phyloP scores from a whole-genome alignment of 2,329 filamentous ascomycete genomes.

The Nemania sp. region DNA sequence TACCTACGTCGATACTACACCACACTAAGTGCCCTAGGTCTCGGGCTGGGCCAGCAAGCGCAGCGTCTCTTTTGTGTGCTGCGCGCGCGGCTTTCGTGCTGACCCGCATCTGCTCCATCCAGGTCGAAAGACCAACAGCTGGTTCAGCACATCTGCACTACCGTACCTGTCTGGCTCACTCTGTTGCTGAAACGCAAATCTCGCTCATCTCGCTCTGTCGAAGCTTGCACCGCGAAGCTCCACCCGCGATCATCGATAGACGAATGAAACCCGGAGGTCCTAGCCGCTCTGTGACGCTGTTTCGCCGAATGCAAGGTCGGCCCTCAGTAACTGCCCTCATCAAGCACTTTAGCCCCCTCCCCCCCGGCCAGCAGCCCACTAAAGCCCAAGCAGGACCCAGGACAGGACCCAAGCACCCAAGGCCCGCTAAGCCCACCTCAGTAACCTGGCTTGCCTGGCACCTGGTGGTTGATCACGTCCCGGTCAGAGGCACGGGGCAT shows the following conservation, averaged over 20 bases:
- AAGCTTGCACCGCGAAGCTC: slow-evolving; percentile 35
- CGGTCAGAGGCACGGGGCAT: slow-evolving; percentile 43
- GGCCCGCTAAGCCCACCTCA: slow-evolving; percentile 7
- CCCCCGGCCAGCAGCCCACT: slow-evolving; percentile 18
- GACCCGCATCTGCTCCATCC: neutral
- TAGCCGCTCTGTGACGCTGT: slow-evolving; percentile 43
- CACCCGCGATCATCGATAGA: slow-evolving; percentile 34
- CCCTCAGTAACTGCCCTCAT: slow-evolving; percentile 36
- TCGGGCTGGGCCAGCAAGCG: too few relatives aligned
- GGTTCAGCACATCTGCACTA: slow-evolving; percentile 24
- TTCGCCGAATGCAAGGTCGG: slow-evolving; percentile 44
- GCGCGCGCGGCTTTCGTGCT: slow-evolving; percentile 10
- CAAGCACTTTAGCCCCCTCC: slow-evolving; percentile 20
- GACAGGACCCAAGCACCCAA: slow-evolving; percentile 8
- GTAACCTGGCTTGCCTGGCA: slow-evolving; percentile 22
- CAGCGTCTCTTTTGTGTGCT: neutral
- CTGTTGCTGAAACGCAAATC: slow-evolving; percentile 12
- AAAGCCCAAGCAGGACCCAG: neutral
- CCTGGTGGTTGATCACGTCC: slow-evolving; percentile 40
- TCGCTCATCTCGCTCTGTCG: slow-evolving; percentile 11
- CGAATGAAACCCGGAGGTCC: slow-evolving; percentile 47
- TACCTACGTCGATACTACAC: neutral
- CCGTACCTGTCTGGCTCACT: neutral
- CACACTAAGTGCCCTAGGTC: neutral
- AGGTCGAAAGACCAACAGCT: slow-evolving; percentile 9